Evolutionary conservation across 1,139 yeast species (phyloP).

Genomic region (Hemisphaericaspora lyxosophila): DNA sequence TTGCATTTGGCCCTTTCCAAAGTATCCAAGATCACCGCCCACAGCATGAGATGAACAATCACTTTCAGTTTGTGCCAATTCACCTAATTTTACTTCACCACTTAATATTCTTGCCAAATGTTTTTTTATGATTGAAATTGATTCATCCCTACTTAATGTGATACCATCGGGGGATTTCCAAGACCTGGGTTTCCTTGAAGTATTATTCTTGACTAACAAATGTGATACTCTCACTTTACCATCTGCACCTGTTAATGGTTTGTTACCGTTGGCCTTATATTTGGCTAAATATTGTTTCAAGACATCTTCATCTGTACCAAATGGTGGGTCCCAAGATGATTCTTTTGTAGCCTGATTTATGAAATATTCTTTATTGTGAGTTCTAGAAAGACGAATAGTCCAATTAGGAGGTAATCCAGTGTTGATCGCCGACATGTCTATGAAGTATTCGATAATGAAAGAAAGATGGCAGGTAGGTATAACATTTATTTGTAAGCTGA

Average conservation of each 20-base stretch:
- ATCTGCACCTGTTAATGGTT: constrained; percentile 55
- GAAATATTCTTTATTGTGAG: constrained; percentile 83
- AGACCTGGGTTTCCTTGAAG: constrained; percentile 84
- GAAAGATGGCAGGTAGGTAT: too few species aligned
- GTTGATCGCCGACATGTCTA: constrained; percentile 18
- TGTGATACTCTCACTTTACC: constrained; percentile 56
- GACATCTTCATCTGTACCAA: constrained; percentile 67
- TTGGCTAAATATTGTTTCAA: constrained; percentile 56
- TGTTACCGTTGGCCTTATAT: constrained; percentile 53
- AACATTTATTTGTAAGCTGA: too few species aligned
- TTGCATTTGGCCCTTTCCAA: constrained; percentile 92
- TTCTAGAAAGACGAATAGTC: constrained; percentile 76
- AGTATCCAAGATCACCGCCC: constrained; percentile 90
- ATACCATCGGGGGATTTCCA: constrained; percentile 79
- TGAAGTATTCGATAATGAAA: too few species aligned
- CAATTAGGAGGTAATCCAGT: constrained; percentile 88
- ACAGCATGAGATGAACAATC: constrained; percentile 87
- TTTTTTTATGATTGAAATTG: constrained; percentile 60
- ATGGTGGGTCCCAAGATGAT: constrained; percentile 92
- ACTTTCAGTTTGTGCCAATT: constrained; percentile 77
- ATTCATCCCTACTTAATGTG: constrained; percentile 80
- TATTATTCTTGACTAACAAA: constrained; percentile 76
- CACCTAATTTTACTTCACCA: constrained; percentile 70
- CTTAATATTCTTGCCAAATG: constrained; percentile 61
- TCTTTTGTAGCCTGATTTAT: constrained; percentile 67